Evolutionary conservation across 1,139 yeast genomes (phyloP), one percentile per base, ranked within the genome.

Genomic region (Saccharomycopsis phalli): DNA sequence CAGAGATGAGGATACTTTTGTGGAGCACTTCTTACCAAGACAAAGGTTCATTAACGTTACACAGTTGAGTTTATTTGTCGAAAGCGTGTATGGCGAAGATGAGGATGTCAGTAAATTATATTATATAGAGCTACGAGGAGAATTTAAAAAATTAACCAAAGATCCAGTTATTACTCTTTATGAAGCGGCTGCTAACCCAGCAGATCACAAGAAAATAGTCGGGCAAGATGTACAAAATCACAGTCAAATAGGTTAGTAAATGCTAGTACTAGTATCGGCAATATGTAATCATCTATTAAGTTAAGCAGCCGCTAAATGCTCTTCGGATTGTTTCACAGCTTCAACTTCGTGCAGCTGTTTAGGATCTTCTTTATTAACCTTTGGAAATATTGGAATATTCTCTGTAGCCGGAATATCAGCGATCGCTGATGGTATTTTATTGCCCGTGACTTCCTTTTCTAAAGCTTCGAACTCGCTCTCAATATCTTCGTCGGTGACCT

Each of bases 151-250:
- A 42, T 59, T 77, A 47, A 61, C 65, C 38, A 72, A 68, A 51
- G 84, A 74, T 45, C 94, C 94, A 0, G 76, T 83, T 16, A 69
- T 81, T 17, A 69, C 94, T 1, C 55, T 81, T 21, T 88, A 88
- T 58, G 97, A 88, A 58, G 75, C 87, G 47, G 94, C 95, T 1
- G 93, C 97, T 4, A 87, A 87, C 55, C 95, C 95, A 0, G 75
- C 81, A 2, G 96, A 88, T 56, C 96, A 88, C 59, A 77, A 78
- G 53, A 73, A 22, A 6, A 17, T 14, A 10, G 5, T 36, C 33
- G 23, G 21, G 30, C 8, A 10, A 19, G 11, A 16, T 30, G 17
- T 7, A n/a, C 25, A 10, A 10, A 6, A 22, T 22, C 25, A 7
- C 8, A 22, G 25, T 6, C 8, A 6, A 6, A 22, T 10, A 22